Evolutionary conservation across 345 rosid genomes (phyloP), one percentile per base, ranked within the genome.

Genomic region (Salix exigua): DNA sequence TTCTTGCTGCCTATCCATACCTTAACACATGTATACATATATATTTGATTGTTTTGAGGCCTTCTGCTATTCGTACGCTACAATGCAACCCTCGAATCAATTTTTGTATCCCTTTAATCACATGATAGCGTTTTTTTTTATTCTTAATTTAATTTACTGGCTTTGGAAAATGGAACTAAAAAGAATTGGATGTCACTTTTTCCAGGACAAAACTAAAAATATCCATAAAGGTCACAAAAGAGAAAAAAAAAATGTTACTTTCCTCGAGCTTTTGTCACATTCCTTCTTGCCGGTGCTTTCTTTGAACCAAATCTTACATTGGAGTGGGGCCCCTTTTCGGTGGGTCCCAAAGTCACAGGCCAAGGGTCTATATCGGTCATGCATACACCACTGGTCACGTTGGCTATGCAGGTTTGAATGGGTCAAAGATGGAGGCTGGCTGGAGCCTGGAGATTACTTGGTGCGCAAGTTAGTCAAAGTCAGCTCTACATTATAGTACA

Each of bases 341-440:
- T 51, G 71, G 46, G 42, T 66, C 61, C 66, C 38, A 7, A 0
- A 4, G 23, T 31, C 25, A 28, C 35, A 51, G 60, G 63, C 23
- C 13, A 46, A 6, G 11, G 58, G 17, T 3, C 21, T 5, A 28
- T 5, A 25, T 5, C 17, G 25, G 37, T 5, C 11, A 35, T 2
- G 62, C 2, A 62, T n/a, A 4, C 13, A 11, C 7, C 2, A 44
- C 30, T 3, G 25, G 33, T 12, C 0, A 23, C 6, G 14, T 28
- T 1, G 11, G 31, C 37, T 4, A 18, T 61, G 26, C 19, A 51
- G 6, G n/a, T 50, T 77, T 64, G 71, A 77, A 77, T 11, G 14
- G n/a, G 80, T 77, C 80, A 72, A 72, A 72, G 55, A 26, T 18
- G 80, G 72, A 23, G 75, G 73, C 66, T 68, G 46, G 58, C 10